Evolutionary conservation across 257 asterid species (phyloP).

Genomic region (Hygrophila difformis): DNA sequence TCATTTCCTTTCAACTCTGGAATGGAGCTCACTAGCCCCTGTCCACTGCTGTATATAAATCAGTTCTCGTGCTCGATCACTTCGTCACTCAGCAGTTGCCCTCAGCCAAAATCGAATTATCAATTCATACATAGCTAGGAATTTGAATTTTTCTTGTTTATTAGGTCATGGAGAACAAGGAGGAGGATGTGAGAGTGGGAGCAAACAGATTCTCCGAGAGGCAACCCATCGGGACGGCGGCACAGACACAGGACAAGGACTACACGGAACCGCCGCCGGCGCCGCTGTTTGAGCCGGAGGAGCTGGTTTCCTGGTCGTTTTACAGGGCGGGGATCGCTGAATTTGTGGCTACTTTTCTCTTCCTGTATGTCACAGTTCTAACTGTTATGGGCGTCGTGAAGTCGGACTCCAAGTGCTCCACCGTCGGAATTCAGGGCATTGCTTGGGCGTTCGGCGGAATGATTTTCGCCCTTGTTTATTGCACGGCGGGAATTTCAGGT

Average conservation of each 20-base stretch:
- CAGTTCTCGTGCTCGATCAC: too few species aligned
- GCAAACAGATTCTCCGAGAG: conserved; percentile 33
- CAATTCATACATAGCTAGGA: too few species aligned
- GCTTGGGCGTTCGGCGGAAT: conserved; percentile 52
- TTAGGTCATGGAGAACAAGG: conserved; percentile 39
- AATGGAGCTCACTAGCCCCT: too few species aligned
- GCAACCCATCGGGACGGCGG: conserved; percentile 43
- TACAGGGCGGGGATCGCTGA: conserved; percentile 43
- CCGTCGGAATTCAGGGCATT: conserved; percentile 44
- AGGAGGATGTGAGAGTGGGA: conserved; percentile 34
- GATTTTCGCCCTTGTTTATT: conserved; percentile 45
- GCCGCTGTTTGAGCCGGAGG: conserved; percentile 30
- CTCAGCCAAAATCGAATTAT: too few species aligned
- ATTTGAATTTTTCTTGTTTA: too few species aligned
- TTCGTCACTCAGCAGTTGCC: too few species aligned
- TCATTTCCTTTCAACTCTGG: too few species aligned
- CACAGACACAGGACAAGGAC: conserved; percentile 42
- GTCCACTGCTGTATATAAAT: too few species aligned
- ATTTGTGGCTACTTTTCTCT: conserved; percentile 35
- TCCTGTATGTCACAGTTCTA: conserved; percentile 28
- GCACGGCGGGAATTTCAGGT: conserved; percentile 46
- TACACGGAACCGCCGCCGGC: conserved; percentile 39
- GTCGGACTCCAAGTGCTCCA: conserved; percentile 28
- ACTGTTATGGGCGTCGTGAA: conserved; percentile 40
- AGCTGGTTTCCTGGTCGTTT: conserved; percentile 37